Conservation (phyloP, 1,284 basidiomycete species). For the Heterobasidion parviporum region DNA sequence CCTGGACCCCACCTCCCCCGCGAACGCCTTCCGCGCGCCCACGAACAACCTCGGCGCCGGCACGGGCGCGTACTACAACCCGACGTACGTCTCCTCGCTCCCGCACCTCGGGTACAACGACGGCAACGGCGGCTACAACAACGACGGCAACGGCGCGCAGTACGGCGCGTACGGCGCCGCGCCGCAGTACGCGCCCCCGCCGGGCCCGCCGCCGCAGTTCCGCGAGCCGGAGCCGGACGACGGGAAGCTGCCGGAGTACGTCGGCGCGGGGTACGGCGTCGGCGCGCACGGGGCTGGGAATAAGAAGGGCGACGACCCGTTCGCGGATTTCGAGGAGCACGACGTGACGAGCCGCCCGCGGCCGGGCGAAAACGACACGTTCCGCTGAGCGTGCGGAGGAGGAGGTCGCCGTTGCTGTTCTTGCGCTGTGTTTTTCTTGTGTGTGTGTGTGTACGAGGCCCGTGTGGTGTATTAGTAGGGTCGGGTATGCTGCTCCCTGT, state of each 20-base stretch:
- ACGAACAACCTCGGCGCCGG: constrained; percentile 9
- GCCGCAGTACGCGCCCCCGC: constrained; percentile 27
- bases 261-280: constrained; percentile 6
- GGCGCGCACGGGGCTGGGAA: constrained; percentile 2
- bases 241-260: constrained; percentile 29
- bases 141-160: not conserved
- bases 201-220: constrained; percentile 35
- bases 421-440: not conserved
- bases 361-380: not conserved
- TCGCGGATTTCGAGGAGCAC: constrained; percentile 31
- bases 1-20: constrained; percentile 1
- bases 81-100: constrained; percentile 20
- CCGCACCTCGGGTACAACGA: not conserved
- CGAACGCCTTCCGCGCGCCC: constrained; percentile 28
- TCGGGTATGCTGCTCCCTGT: too few relatives aligned
- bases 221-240: constrained; percentile 21
- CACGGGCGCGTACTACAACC: constrained; percentile 30
- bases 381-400: not conserved
- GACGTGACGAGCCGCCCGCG: not conserved
- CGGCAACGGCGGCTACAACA: not conserved
- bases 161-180: constrained; percentile 25
- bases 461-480: too few relatives aligned
- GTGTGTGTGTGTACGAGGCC: not conserved
- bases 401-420: not conserved
- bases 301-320: constrained; percentile 30